Evolutionary conservation across 2,329 filamentous ascomycete genomes (phyloP).

Genomic region (Alternaria triticimaculans): DNA sequence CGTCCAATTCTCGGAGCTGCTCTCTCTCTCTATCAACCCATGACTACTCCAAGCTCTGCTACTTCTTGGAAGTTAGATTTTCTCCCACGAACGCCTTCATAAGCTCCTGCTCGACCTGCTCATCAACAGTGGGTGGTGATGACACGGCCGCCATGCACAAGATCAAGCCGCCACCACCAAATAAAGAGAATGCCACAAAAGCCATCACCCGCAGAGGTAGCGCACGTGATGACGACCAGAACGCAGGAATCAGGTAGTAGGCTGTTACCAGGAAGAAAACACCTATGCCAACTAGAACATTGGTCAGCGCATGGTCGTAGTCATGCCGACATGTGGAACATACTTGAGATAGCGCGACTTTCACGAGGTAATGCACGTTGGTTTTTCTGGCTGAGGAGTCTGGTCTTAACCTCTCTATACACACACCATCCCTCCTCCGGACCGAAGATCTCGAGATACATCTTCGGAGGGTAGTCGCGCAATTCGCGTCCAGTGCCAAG

Average conservation of each 20-base stretch:
- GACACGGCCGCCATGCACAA: neutral
- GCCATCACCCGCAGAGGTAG: neutral
- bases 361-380: neutral
- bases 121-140: neutral
- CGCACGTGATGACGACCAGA: neutral
- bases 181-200: neutral
- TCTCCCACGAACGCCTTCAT: neutral
- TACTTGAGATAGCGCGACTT: neutral
- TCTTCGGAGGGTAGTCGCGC: neutral
- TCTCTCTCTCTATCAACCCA: neutral
- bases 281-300: neutral
- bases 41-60: neutral
- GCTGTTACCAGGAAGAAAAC: neutral
- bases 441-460: neutral
- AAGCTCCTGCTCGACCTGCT: neutral
- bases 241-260: neutral
- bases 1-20: neutral
- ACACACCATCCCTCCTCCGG: neutral
- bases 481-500: neutral
- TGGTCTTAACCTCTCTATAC: neutral
- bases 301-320: neutral
- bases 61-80: neutral
- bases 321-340: neutral
- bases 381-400: neutral
- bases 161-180: neutral